A percentile compares a stretch with the other conserved stretches of the same genome.
Evolutionary conservation across 2,329 filamentous ascomycete genomes (phyloP).

Genomic region (Penicillium nordicum): DNA sequence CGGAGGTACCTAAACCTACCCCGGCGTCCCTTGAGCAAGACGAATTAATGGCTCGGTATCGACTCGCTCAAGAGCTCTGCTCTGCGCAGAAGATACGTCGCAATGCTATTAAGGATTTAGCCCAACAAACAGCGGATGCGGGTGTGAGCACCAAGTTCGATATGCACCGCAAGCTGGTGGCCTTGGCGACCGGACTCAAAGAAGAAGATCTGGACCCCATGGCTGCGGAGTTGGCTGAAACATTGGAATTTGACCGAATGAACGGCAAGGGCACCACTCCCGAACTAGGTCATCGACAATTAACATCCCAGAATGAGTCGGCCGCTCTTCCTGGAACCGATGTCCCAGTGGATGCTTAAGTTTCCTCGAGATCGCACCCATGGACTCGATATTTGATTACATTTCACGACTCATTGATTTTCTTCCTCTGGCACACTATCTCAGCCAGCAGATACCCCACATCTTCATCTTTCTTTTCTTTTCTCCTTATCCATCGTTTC

Average conservation of each 20-base stretch:
- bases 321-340: slow-evolving; percentile 26
- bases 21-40: slow-evolving; percentile 24
- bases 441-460: slow-evolving; percentile 36
- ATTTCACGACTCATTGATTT: slow-evolving; percentile 17
- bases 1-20: slow-evolving; percentile 12
- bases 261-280: slow-evolving; percentile 36
- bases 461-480: slow-evolving; percentile 5
- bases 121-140: slow-evolving; percentile 45
- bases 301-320: slow-evolving; percentile 24
- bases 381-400: not conserved
- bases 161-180: slow-evolving; percentile 47
- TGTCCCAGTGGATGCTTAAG: slow-evolving; percentile 34
- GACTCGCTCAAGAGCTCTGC: slow-evolving; percentile 32
- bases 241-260: slow-evolving; percentile 43
- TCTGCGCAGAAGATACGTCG: slow-evolving; percentile 35
- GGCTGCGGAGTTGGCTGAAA: slow-evolving; percentile 46
- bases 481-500: not conserved
- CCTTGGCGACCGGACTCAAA: slow-evolving; percentile 46
- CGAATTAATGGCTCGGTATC: slow-evolving; percentile 32
- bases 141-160: slow-evolving; percentile 47
- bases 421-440: slow-evolving; percentile 20
- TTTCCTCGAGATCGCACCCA: not conserved
- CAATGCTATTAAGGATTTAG: slow-evolving; percentile 39
- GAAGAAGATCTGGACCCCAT: slow-evolving; percentile 49
- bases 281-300: slow-evolving; percentile 26